Conservation (phyloP, 208 protist species). For the Acanthamoeba healyi region DNA sequence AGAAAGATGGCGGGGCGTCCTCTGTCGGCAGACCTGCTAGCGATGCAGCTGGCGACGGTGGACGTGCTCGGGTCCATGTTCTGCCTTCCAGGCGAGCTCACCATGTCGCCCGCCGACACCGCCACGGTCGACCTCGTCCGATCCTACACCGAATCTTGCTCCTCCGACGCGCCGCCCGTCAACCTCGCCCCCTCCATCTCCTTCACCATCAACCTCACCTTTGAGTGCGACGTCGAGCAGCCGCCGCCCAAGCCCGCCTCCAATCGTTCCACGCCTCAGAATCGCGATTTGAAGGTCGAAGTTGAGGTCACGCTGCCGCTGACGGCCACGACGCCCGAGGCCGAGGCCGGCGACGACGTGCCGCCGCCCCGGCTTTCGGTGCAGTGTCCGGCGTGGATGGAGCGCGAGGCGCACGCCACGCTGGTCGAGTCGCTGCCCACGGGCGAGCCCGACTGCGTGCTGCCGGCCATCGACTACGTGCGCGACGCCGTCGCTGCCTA, state of each 20-base stretch:
- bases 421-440: neutral
- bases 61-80: constrained; percentile 14
- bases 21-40: neutral
- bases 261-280: neutral
- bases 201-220: neutral
- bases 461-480: neutral
- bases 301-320: neutral
- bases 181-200: neutral
- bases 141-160: neutral
- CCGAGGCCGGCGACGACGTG: neutral
- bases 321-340: neutral
- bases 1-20: neutral
- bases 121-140: neutral
- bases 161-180: neutral
- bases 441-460: constrained; percentile 3
- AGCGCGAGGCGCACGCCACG: neutral
- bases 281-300: neutral
- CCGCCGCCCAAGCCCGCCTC: too few species aligned
- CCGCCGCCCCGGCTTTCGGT: neutral
- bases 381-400: neutral
- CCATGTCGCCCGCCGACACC: neutral
- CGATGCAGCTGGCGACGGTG: constrained; percentile 6
- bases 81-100: neutral
- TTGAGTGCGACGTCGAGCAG: neutral
- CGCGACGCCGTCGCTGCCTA: neutral